These are phyloP conservation scores for Salmacisia buchloeana DNA, from an alignment of 1,284 basidiomycete species.

Conservation along the genomic window DNA sequence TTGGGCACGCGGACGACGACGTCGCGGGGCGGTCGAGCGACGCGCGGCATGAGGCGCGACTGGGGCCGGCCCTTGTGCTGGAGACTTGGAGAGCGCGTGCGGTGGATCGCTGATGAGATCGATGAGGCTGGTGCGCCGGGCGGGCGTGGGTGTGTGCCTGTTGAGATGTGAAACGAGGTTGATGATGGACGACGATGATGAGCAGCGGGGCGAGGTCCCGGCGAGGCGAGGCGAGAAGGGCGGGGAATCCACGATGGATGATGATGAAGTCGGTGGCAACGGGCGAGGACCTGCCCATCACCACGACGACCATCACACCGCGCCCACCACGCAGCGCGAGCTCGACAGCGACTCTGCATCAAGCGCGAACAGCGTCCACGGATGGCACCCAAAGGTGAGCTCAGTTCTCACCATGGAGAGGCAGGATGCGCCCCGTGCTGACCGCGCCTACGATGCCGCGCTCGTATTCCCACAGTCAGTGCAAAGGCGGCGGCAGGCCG, in stretches of 20 bases:
- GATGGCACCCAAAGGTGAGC: slow-evolving; percentile 7
- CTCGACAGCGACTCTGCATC: too few relatives aligned
- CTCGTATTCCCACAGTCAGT: slow-evolving; percentile 14
- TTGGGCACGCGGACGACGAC: slow-evolving; percentile 31
- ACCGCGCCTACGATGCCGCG: neutral
- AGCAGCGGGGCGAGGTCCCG: too few relatives aligned
- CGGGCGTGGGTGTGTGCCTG: too few relatives aligned
- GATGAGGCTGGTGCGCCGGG: too few relatives aligned
- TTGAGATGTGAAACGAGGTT: too few relatives aligned
- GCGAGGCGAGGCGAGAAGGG: too few relatives aligned
- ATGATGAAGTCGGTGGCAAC: neutral
- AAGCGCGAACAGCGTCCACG: too few relatives aligned
- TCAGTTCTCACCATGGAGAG: neutral
- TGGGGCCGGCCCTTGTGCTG: too few relatives aligned
- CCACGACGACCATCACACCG: neutral
- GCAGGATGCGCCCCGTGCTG: neutral
- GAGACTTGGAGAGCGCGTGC: too few relatives aligned
- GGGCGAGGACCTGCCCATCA: neutral
- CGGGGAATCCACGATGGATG: neutral
- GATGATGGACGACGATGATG: too few relatives aligned
- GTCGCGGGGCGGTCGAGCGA: slow-evolving; percentile 14
- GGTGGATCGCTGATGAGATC: too few relatives aligned
- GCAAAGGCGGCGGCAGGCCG: slow-evolving; percentile 33
- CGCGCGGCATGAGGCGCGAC: slow-evolving; percentile 8
- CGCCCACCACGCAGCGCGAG: neutral